Evolutionary conservation across 2,329 filamentous ascomycete species (phyloP).

Genomic region (Hypoxylon sp.): DNA sequence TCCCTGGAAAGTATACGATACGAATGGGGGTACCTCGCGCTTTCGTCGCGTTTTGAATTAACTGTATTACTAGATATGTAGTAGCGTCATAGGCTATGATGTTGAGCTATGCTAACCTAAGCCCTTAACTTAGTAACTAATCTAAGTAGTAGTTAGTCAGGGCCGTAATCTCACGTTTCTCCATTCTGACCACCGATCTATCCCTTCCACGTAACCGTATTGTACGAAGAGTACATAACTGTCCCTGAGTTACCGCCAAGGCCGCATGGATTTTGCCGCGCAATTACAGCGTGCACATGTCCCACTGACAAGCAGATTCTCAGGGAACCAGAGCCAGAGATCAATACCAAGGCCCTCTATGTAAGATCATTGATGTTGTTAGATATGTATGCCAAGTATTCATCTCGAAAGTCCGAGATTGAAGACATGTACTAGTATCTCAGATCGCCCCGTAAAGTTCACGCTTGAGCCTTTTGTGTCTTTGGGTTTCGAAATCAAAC

Average conservation of each 20-base stretch:
- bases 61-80: conserved; percentile 20
- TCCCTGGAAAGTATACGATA: conserved; percentile 39
- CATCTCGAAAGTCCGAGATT: conserved; percentile 31
- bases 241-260: conserved; percentile 32
- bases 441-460: conserved; percentile 21
- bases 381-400: conserved; percentile 41
- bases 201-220: conserved; percentile 8
- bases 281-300: conserved; percentile 42
- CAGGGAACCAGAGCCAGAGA: conserved; percentile 26
- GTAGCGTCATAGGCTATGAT: conserved; percentile 21
- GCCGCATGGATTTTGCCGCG: conserved; percentile 44
- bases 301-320: conserved; percentile 29
- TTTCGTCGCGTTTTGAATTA: conserved; percentile 22
- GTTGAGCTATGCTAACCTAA: conserved; percentile 26
- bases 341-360: conserved; percentile 27
- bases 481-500: conserved; percentile 13
- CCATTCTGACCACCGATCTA: conserved; percentile 24
- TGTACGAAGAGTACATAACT: not conserved
- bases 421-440: conserved; percentile 28
- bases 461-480: conserved; percentile 22
- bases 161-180: conserved; percentile 34
- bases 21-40: conserved; percentile 32
- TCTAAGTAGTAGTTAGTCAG: conserved; percentile 23
- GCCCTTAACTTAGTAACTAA: conserved; percentile 7
- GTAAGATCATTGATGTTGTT: conserved; percentile 25